phyloP scores from a whole-genome alignment of 2,329 filamentous ascomycete species.

The Colletotrichum tropicale region DNA sequence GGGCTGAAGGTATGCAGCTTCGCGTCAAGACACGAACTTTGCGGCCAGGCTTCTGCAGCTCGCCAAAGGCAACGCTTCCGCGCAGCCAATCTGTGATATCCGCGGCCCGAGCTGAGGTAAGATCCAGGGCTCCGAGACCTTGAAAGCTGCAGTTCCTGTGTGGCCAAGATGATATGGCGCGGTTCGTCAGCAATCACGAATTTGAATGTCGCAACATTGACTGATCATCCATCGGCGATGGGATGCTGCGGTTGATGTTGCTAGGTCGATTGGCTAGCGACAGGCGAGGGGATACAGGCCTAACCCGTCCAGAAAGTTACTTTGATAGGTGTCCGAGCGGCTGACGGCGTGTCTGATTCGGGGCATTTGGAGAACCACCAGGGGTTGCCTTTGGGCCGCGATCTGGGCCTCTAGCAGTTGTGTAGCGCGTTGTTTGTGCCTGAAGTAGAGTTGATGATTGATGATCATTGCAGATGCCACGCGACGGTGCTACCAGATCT shows the following conservation, averaged over 20 bases:
- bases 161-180: background rate
- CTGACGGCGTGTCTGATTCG: background rate
- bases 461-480: background rate
- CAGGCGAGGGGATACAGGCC: background rate
- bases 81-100: background rate
- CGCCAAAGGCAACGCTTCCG: background rate
- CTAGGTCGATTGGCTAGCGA: background rate
- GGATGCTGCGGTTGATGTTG: background rate
- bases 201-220: background rate
- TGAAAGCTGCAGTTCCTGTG: background rate
- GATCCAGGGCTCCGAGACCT: background rate
- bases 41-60: background rate
- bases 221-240: background rate
- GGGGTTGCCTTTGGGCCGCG: background rate
- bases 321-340: background rate
- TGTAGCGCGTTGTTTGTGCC: background rate
- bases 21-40: background rate
- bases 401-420: background rate
- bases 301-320: background rate
- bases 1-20: background rate
- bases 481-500: background rate
- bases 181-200: background rate
- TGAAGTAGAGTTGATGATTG: background rate
- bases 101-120: background rate
- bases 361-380: background rate